Base-by-base conservation (phyloP, 495 filamentous ascomycete genomes). In the Penicillium atrosanguineum region DNA sequence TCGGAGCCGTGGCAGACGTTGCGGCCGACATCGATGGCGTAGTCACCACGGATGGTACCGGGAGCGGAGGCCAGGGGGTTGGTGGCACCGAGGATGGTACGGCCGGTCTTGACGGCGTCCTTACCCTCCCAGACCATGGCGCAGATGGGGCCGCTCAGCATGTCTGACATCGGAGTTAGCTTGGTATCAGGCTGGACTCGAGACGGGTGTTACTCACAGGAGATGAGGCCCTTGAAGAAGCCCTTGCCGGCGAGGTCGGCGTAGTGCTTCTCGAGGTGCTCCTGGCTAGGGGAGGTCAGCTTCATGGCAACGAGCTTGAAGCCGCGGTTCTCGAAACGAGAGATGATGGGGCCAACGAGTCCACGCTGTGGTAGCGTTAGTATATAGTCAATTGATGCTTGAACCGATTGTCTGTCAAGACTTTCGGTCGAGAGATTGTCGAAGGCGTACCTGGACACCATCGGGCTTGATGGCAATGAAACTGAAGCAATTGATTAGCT, bases 1-100 rank as follows among this genome's bases (percentile, higher is more conserved):
- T 98, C 94, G 76, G 91, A 96, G 70, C 94, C 94, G 84, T 98
- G 94, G 86, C 94, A 97, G 77, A 98, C 90, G 83, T 98, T 98
- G 71, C 94, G 91, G 78, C 94, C 94, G 67, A 94, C 89, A 68
- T 92, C 89, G 49, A 86, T 82, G 65, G 83, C 83, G 69, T 67
- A 90, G 76, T 91, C 88, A 74, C 92, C 93, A 79, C 94, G 90
- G 79, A 97, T 97, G 77, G 94, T 97, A 69, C 94, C 94, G 47
- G 94, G 94, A 61, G 85, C 83, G 38, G 93, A 96, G 69, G 86
- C 88, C 56, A 92, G 81, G 62, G 94, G 94, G 87, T 98, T 97
- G 78, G 94, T 98, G 78, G 93, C 93, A 78, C 94, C 94, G 69
- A 98, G 89, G 74, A 98, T 82, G 73, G 77, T 74, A 71, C 94